Percentiles rank a stretch among this genome's conserved stretches.
Conservation (phyloP, 495 filamentous ascomycete species). For the Hypoxylon perforatum region DNA sequence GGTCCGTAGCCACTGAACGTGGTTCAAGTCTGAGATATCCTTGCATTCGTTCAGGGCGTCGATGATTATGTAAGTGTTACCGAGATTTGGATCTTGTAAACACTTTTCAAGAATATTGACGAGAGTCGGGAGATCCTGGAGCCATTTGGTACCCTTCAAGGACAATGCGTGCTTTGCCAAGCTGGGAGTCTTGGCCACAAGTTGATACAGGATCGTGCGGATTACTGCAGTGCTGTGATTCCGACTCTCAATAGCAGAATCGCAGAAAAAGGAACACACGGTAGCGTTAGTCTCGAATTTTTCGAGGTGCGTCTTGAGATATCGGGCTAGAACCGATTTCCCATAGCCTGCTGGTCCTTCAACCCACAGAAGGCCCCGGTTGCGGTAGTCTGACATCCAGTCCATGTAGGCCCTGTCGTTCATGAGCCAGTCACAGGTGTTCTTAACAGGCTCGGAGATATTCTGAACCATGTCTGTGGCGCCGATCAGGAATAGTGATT, state of each 20-base stretch:
- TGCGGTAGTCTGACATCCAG: neutral
- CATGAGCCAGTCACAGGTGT: slow-evolving; percentile 8
- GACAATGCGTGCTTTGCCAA: neutral
- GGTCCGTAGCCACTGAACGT: too few relatives aligned
- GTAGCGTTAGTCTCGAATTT: neutral
- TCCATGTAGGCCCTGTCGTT: neutral
- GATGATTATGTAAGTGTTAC: neutral
- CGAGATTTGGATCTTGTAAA: neutral
- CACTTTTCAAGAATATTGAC: neutral
- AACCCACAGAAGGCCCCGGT: slow-evolving; percentile 47
- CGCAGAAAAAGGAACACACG: slow-evolving; percentile 1
- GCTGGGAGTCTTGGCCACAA: neutral
- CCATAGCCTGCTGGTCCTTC: slow-evolving; percentile 59
- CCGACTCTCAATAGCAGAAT: neutral
- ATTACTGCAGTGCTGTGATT: neutral
- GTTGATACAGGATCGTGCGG: neutral
- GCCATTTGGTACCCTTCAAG: neutral
- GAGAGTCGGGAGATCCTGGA: neutral
- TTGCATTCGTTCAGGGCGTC: neutral
- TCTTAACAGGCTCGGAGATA: neutral
- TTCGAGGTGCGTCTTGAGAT: slow-evolving; percentile 27
- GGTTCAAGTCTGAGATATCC: neutral
- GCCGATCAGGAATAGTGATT: neutral
- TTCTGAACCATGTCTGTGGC: neutral
- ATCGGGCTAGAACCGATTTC: slow-evolving; percentile 56